Evolutionary conservation across 2,329 filamentous ascomycete species (phyloP), one percentile per base, ranked within the genome.

Genomic region (Colletotrichum musae): DNA sequence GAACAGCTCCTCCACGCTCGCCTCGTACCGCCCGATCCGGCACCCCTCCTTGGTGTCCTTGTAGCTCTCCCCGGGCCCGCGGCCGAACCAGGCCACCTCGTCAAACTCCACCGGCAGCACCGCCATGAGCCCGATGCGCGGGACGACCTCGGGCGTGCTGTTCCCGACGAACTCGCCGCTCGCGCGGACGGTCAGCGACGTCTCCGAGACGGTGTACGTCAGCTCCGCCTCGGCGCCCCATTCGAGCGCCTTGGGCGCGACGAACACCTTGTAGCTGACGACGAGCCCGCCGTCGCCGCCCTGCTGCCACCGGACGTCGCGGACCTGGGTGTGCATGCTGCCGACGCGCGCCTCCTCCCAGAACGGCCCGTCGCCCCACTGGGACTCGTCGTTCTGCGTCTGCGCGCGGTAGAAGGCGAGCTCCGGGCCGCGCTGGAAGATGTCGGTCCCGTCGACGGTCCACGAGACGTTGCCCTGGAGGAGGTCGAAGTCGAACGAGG

Each of bases 21-120:
- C 72, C 4, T 73, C 73, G 39, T 76, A 83, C 65, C 80, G 78
- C 1, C 82, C 85, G 1, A 86, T 73, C 1, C 75, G 76, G 56
- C 85, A 82, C 0, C 82, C 83, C 12, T 81, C 71, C 65, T 86
- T 86, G 72, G 81, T 85, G 75, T 88, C 87, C 58, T 79, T 80
- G 76, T 88, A 88, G 12, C 78, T 82, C 72, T 88, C 86, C 4
- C 83, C 83, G 0, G 84, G 84, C 0, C 87, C 86, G 4, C 83
- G 82, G 7, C 87, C 87, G 71, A 86, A 87, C 86, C 86, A 89
- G 4, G 77, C 71, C 1, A 70, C 72, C 1, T 72, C 43, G 60
- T 72, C 54, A n/a, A 74, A 72, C 12, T 53, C 74, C 56, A 6
- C 75, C 56, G 7, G 81, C 75, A 21, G 85, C 56, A 64, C 80